Evolutionary conservation across 1,284 basidiomycete species (phyloP), one percentile per base, ranked within the genome.

Genomic region (Termitomyces sp.): DNA sequence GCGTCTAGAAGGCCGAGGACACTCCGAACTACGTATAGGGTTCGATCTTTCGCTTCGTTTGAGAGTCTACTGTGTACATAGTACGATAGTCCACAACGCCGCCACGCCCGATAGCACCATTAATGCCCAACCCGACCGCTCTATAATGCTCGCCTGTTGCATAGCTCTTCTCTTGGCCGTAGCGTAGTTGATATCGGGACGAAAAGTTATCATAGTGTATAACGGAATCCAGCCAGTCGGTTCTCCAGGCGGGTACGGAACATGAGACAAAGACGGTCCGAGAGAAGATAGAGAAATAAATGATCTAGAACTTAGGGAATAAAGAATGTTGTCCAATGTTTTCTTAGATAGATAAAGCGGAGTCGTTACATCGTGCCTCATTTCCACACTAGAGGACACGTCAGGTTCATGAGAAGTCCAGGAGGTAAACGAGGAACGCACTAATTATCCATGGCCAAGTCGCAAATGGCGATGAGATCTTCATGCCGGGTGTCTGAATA

Each of bases 161-260:
- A 70, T 73, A 52, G 83, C 84, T 67, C 82, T 84, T 62, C 72
- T 77, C 65, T 79, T 78, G 42, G 83, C 91, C 38, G 80, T 82
- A 56, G 86, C 85, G 68, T 98, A 98, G 65, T 87, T 88, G 60
- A 98, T 83, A 70, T 98, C 95, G 43, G 93, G 92, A 39, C 94
- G 82, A 76, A 99, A 99, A 38, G 96, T 98, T 61, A 97, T 90
- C 94, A 98, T 96, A 33, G 91, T 91, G 71, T 99, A 99, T 52
- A 97, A 78, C 50, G 92, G 91, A 55, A 92, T 80, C 96, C 96
- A 99, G 34, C 90, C 90, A 55, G 70, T 70, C 38, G 86, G 83
- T 52, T 75, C 69, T 50, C 69, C 66, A 56, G 80, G 66, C 45
- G 81, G 77, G 67, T 87, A 91, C 15, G 83, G 73, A 48, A 75